A percentile compares a stretch with the other conserved stretches of the same genome.
phyloP scores from a whole-genome alignment of 768 basidiomycete species.

The Inosperma sp. region DNA sequence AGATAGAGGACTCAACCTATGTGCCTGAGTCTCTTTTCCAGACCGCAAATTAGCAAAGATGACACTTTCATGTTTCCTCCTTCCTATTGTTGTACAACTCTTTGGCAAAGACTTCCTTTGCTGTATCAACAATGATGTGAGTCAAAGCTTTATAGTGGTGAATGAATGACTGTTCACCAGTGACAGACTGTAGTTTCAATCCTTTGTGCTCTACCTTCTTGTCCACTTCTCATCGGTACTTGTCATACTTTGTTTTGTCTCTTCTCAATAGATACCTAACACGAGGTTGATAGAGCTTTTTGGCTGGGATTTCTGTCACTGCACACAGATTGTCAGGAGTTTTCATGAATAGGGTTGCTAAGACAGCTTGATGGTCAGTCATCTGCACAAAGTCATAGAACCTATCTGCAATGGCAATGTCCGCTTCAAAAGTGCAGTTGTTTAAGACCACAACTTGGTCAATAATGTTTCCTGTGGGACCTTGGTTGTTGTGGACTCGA shows the following conservation, averaged over 20 bases:
- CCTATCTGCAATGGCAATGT: background rate
- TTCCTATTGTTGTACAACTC: too few species aligned
- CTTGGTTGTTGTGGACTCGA: background rate
- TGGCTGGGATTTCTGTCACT: background rate
- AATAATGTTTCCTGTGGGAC: slow-evolving; percentile 19
- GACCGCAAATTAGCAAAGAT: background rate
- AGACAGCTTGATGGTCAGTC: background rate
- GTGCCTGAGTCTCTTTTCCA: background rate
- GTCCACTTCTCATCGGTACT: background rate
- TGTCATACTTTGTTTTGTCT: background rate
- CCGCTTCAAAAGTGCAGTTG: slow-evolving; percentile 3
- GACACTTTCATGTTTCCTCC: background rate
- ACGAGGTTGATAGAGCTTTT: background rate
- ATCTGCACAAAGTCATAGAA: background rate
- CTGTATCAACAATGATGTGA: background rate
- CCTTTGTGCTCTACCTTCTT: background rate
- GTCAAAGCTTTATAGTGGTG: background rate
- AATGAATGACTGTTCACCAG: background rate
- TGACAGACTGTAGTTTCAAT: background rate
- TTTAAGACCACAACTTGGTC: slow-evolving; percentile 16
- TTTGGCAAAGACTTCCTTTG: background rate
- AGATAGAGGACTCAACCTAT: background rate
- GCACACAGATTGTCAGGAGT: background rate
- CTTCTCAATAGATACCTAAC: background rate
- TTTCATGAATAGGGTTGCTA: background rate